These are phyloP conservation scores for Diplodia corticola DNA, from an alignment of 2,329 filamentous ascomycete genomes.

Conservation along the genomic window DNA sequence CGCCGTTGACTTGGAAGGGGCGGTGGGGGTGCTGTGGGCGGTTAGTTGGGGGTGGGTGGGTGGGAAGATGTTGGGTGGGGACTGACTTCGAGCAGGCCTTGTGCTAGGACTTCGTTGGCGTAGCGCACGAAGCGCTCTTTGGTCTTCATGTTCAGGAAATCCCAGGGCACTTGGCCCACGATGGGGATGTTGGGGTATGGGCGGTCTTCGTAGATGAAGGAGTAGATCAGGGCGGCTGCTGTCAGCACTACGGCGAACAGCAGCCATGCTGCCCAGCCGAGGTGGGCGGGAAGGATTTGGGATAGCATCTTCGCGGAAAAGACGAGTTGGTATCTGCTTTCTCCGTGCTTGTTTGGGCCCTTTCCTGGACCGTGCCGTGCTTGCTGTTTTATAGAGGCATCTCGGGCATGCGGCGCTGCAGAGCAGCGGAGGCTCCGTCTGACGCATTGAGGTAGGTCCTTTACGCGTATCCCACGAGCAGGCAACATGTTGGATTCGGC, in stretches of 20 bases:
- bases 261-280: slow-evolving; percentile 7
- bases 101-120: slow-evolving; percentile 1
- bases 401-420: neutral
- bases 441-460: neutral
- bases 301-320: neutral
- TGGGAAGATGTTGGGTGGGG: neutral
- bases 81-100: neutral
- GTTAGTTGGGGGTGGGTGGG: neutral
- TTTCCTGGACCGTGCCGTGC: neutral
- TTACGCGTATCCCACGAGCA: neutral
- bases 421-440: neutral
- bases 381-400: neutral
- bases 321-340: neutral
- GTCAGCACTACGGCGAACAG: neutral
- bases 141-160: slow-evolving; percentile 17
- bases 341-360: neutral
- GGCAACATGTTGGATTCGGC: slow-evolving; percentile 6
- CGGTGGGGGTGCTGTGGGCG: neutral
- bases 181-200: slow-evolving; percentile 8
- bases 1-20: slow-evolving; percentile 9
- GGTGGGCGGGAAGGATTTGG: neutral
- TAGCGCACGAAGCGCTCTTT: slow-evolving; percentile 2
- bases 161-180: neutral
- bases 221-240: neutral
- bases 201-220: slow-evolving; percentile 12